Evolutionary conservation across 2,329 filamentous ascomycete species (phyloP).

Genomic region (Aspergillus sp.): DNA sequence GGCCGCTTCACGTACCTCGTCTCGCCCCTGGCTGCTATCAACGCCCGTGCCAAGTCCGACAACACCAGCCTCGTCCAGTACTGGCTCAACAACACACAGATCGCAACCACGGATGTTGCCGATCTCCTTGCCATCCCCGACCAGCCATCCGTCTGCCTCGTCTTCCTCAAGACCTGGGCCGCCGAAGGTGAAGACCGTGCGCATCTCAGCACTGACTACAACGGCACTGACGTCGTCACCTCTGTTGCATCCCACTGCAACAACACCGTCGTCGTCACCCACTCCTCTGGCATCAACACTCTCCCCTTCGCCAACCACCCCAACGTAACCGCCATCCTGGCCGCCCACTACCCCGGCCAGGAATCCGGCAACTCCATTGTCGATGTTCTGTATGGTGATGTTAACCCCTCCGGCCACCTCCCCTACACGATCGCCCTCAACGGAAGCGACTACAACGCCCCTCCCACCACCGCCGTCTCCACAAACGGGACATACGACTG

Average conservation of each 20-base stretch:
- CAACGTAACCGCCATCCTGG: constrained; percentile 84
- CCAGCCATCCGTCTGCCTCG: constrained; percentile 58
- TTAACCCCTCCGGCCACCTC: constrained; percentile 76
- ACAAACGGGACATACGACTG: constrained; percentile 23
- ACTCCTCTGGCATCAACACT: constrained; percentile 73
- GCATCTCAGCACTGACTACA: constrained; percentile 67
- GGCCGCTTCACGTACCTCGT: constrained; percentile 32
- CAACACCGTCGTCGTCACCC: constrained; percentile 86
- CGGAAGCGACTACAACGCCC: constrained; percentile 66
- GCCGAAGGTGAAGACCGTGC: constrained; percentile 76
- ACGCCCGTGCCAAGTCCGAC: constrained; percentile 27
- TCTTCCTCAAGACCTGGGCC: constrained; percentile 80
- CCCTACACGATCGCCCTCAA: constrained; percentile 79
- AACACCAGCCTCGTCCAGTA: constrained; percentile 27
- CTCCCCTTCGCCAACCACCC: constrained; percentile 67
- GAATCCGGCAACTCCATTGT: constrained; percentile 79
- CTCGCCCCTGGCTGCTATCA: constrained; percentile 36
- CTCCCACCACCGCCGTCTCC: constrained; percentile 18
- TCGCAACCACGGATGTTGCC: constrained; percentile 12
- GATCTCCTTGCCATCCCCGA: constrained; percentile 29
- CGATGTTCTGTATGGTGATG: constrained; percentile 79
- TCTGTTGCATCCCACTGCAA: constrained; percentile 73
- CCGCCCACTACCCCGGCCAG: constrained; percentile 81
- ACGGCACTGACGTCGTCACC: constrained; percentile 79
- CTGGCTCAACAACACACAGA: constrained; percentile 27